These are phyloP conservation scores for Entomortierella beljakovae DNA, from an alignment of 192 early-diverging fungal species.

Conservation along the genomic window DNA sequence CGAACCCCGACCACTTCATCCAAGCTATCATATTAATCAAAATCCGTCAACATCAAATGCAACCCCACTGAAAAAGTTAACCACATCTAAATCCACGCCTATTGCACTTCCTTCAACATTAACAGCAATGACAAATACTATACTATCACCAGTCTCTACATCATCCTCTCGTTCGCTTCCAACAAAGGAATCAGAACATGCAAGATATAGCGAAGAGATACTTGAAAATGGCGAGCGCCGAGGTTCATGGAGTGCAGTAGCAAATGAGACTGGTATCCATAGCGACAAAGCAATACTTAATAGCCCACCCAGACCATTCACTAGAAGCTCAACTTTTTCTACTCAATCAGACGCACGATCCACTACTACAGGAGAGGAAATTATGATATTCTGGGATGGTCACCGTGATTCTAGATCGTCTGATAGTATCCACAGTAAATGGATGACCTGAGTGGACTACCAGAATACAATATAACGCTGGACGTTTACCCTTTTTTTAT, in stretches of 20 bases:
- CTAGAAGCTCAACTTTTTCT: slow-evolving; percentile 33
- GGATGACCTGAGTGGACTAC: background rate
- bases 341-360: slow-evolving; percentile 29
- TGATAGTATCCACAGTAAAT: background rate
- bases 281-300: background rate
- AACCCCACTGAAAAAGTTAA: background rate
- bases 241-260: background rate
- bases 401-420: slow-evolving; percentile 23
- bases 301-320: background rate
- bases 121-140: background rate
- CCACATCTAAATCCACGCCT: background rate
- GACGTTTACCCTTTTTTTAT: background rate
- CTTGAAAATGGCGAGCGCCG: background rate
- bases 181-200: background rate
- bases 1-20: slow-evolving; percentile 30
- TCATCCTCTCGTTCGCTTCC: background rate
- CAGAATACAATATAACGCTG: background rate
- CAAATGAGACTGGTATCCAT: background rate
- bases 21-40: background rate
- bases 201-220: background rate
- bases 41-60: background rate
- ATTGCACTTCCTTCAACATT: slow-evolving; percentile 9
- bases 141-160: background rate
- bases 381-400: slow-evolving; percentile 54
- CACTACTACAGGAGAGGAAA: slow-evolving; percentile 35